phyloP scores from a whole-genome alignment of 2,329 filamentous ascomycete genomes.

The Hymenoscyphus albidus region DNA sequence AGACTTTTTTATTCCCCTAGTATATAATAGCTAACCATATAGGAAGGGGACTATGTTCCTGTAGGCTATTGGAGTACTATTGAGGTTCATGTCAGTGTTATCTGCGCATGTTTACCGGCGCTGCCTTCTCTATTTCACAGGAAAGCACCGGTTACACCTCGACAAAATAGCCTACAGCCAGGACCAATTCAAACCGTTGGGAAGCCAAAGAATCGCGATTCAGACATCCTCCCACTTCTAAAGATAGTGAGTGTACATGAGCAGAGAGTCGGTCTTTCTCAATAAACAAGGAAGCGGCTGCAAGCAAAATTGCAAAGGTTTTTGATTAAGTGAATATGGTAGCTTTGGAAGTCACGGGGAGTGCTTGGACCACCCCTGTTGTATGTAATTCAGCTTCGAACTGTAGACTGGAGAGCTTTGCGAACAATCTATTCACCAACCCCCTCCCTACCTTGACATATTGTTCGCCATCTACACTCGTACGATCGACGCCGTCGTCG shows the following conservation, averaged over 20 bases:
- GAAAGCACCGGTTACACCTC: conserved; percentile 1
- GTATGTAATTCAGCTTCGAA: too few relatives aligned
- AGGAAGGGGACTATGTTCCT: conserved; percentile 19
- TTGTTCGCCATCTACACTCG: too few relatives aligned
- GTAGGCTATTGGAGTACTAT: conserved; percentile 25
- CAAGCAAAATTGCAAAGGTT: background rate
- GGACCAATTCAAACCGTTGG: background rate
- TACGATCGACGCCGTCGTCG: too few relatives aligned
- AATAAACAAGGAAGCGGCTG: background rate
- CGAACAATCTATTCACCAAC: too few relatives aligned
- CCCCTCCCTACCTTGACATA: too few relatives aligned
- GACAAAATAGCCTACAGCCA: background rate
- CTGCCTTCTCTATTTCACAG: conserved; percentile 11
- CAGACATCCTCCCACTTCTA: conserved; percentile 5
- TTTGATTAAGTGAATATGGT: too few relatives aligned
- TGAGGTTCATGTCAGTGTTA: conserved; percentile 23
- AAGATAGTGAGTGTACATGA: conserved; percentile 3
- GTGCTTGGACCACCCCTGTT: too few relatives aligned
- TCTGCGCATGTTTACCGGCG: conserved; percentile 24
- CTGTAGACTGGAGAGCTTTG: too few relatives aligned
- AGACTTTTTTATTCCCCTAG: conserved; percentile 5
- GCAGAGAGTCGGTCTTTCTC: background rate
- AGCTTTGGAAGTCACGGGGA: too few relatives aligned
- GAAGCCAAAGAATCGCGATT: conserved; percentile 1
- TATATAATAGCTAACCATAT: conserved; percentile 1